Evolutionary conservation across 257 asterid species (phyloP).

Genomic region (Solanum microdontum): DNA sequence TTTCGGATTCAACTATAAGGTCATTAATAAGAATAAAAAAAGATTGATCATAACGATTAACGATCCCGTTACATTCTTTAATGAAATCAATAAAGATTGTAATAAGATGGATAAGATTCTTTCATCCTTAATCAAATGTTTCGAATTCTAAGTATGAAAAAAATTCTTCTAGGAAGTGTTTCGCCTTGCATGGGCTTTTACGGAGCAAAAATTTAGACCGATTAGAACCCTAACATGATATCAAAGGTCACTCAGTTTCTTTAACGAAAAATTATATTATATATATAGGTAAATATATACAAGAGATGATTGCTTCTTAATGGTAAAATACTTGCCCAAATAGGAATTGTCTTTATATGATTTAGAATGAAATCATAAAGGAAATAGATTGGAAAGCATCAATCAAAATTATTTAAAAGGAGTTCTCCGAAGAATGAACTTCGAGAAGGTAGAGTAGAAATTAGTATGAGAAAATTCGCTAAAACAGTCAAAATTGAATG

Average conservation of each 20-base stretch:
- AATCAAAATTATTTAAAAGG: not conserved
- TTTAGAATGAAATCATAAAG: not conserved
- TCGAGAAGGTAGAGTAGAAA: not conserved
- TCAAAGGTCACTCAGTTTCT: not conserved
- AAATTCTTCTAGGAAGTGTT: not conserved
- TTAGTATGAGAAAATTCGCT: not conserved
- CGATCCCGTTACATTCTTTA: not conserved
- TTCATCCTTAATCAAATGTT: not conserved
- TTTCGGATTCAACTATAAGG: not conserved
- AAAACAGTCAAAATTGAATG: not conserved
- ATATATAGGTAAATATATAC: too few relatives aligned
- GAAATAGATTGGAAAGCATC: not conserved
- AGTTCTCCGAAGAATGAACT: not conserved
- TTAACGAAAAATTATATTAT: not conserved
- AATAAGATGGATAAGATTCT: not conserved
- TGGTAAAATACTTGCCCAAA: not conserved
- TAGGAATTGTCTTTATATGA: too few relatives aligned
- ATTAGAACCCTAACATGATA: too few relatives aligned
- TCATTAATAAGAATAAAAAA: not conserved
- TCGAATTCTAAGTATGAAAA: rapidly evolving
- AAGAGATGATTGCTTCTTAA: too few relatives aligned
- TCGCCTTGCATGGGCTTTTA: not conserved
- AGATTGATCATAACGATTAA: rapidly evolving
- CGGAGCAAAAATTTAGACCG: not conserved
- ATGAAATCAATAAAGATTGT: not conserved